Evolutionary conservation across 2,329 filamentous ascomycete species (phyloP).

Genomic region (Diaporthe citriasiana): DNA sequence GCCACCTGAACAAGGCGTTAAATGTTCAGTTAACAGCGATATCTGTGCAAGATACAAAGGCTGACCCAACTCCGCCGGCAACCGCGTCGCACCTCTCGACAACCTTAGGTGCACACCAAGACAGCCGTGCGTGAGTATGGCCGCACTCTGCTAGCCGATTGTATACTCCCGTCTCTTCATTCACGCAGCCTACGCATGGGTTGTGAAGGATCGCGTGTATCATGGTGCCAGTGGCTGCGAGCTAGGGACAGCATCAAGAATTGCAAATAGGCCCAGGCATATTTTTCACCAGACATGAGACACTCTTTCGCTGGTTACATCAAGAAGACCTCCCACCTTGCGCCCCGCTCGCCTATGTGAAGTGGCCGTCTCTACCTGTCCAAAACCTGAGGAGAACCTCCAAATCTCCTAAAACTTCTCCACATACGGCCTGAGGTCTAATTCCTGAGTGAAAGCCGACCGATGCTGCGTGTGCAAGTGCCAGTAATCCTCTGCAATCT

Average conservation of each 20-base stretch:
- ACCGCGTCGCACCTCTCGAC: slow-evolving; percentile 42
- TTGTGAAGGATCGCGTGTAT: slow-evolving; percentile 32
- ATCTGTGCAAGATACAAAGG: slow-evolving; percentile 25
- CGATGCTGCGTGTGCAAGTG: slow-evolving; percentile 84
- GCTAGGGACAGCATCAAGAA: slow-evolving; percentile 30
- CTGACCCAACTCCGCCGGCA: slow-evolving; percentile 33
- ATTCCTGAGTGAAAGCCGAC: slow-evolving; percentile 84
- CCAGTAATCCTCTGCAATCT: slow-evolving; percentile 93
- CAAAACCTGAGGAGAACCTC: not conserved
- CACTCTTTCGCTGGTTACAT: slow-evolving; percentile 10
- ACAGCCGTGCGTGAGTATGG: slow-evolving; percentile 36
- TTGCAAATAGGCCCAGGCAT: slow-evolving; percentile 32
- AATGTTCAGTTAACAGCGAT: slow-evolving; percentile 6
- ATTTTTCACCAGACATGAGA: slow-evolving; percentile 28
- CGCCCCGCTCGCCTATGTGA: not conserved
- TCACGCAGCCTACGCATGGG: slow-evolving; percentile 31
- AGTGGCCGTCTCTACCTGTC: not conserved
- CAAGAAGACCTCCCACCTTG: not conserved
- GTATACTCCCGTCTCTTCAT: slow-evolving; percentile 20
- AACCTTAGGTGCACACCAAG: slow-evolving; percentile 41
- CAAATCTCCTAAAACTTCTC: slow-evolving; percentile 79
- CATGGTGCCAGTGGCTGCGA: slow-evolving; percentile 34
- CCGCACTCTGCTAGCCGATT: slow-evolving; percentile 32
- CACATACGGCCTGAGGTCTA: slow-evolving; percentile 84
- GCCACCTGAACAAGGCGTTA: slow-evolving; percentile 36